phyloP scores from a whole-genome alignment of 2,329 filamentous ascomycete genomes.

The Aspergillus spinulosporus region DNA sequence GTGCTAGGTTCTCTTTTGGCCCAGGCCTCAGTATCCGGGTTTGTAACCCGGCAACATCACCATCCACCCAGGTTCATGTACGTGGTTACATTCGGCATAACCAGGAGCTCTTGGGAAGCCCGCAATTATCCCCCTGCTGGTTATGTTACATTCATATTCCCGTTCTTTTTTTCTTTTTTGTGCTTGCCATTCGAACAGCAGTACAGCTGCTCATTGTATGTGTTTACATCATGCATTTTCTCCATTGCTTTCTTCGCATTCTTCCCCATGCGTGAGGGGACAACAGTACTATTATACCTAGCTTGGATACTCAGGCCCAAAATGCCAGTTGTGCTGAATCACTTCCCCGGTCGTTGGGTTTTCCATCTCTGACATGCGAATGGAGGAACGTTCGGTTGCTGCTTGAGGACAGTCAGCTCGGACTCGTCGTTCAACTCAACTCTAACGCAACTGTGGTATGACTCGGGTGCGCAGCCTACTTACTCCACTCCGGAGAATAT shows the following conservation, averaged over 20 bases:
- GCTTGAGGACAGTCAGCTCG: neutral
- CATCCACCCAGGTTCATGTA: constrained; percentile 15
- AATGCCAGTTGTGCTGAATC: constrained; percentile 10
- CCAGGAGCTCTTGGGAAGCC: constrained; percentile 36
- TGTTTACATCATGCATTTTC: constrained; percentile 8
- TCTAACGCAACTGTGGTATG: neutral
- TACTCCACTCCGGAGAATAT: neutral
- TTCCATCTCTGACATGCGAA: neutral
- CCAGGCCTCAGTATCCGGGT: neutral
- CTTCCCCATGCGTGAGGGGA: constrained; percentile 10
- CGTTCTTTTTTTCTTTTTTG: constrained; percentile 14
- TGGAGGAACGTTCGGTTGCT: neutral
- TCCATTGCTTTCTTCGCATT: constrained; percentile 11
- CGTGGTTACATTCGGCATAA: constrained; percentile 31
- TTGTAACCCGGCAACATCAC: constrained; percentile 1
- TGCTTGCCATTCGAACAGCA: constrained; percentile 18
- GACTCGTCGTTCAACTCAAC: neutral
- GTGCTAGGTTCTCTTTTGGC: constrained; percentile 7
- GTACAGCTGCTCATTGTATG: constrained; percentile 16
- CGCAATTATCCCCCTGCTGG: constrained; percentile 21
- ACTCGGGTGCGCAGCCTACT: neutral
- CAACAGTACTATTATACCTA: constrained; percentile 19
- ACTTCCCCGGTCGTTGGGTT: neutral
- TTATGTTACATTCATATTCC: constrained; percentile 15
- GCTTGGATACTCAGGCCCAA: constrained; percentile 25